A percentile compares a stretch with the other conserved stretches of the same genome.
Conservation (phyloP, 1,139 yeast genomes). For the Debaryomyces psychrophilus region DNA sequence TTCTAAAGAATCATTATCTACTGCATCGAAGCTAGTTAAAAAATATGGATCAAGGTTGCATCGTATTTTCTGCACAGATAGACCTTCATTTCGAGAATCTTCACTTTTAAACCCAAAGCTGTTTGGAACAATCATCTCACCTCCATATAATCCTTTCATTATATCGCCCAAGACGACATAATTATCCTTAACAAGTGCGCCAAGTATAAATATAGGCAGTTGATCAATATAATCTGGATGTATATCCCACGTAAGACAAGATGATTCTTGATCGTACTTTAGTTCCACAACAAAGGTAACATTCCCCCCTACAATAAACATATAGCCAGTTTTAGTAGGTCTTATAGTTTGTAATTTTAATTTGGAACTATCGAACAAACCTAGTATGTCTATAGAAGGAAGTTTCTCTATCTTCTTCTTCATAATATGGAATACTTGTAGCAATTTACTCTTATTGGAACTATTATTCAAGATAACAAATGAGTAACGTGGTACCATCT, state of each 20-base stretch:
- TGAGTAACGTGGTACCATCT: constrained; percentile 10
- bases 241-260: constrained; percentile 17
- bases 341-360: constrained; percentile 17
- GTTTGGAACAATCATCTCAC: background rate
- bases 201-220: constrained; percentile 18
- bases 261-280: constrained; percentile 3
- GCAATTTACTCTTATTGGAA: constrained; percentile 13
- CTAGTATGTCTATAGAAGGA: constrained; percentile 15
- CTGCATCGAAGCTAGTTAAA: constrained; percentile 19
- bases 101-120: background rate
- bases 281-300: constrained; percentile 17
- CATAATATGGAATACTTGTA: constrained; percentile 18
- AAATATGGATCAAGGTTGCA: constrained; percentile 18
- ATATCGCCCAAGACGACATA: constrained; percentile 24
- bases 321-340: constrained; percentile 12
- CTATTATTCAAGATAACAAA: constrained; percentile 21
- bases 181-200: constrained; percentile 13
- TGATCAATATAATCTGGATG: constrained; percentile 14
- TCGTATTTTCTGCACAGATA: constrained; percentile 8
- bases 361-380: constrained; percentile 16
- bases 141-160: constrained; percentile 23
- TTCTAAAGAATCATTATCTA: constrained; percentile 1
- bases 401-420: constrained; percentile 15
- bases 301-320: constrained; percentile 20
- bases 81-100: background rate